These are phyloP conservation scores for Stemphylium beticola DNA, from an alignment of 2,329 filamentous ascomycete genomes.

Conservation along the genomic window DNA sequence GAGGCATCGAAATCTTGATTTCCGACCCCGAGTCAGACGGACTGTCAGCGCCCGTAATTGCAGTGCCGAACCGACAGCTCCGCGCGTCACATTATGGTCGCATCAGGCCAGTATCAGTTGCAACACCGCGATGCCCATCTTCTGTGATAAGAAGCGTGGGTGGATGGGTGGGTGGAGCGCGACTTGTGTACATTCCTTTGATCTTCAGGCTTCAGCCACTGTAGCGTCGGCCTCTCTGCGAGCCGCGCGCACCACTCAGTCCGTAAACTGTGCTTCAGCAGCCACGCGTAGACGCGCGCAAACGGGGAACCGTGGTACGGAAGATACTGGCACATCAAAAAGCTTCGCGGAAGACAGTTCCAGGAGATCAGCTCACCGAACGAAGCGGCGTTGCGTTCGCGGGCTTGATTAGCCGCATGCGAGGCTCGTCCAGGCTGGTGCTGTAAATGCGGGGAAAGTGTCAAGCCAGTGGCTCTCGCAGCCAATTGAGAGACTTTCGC, in stretches of 20 bases:
- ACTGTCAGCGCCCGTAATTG: background rate
- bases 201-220: constrained; percentile 27
- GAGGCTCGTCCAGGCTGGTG: constrained; percentile 14
- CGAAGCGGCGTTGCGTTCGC: background rate
- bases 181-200: constrained; percentile 18
- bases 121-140: too few species aligned
- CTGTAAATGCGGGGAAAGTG: constrained; percentile 42
- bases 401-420: constrained; percentile 30
- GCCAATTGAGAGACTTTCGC: constrained; percentile 22
- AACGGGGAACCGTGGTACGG: constrained; percentile 7
- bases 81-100: background rate
- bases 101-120: too few species aligned
- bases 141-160: constrained; percentile 12
- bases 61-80: background rate
- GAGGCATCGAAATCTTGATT: constrained; percentile 9
- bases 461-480: constrained; percentile 16
- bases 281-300: constrained; percentile 20
- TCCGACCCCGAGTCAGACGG: background rate
- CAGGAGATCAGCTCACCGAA: constrained; percentile 7
- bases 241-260: constrained; percentile 3
- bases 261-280: constrained; percentile 6
- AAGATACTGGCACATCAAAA: constrained; percentile 5
- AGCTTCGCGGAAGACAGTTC: background rate
- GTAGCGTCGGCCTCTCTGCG: constrained; percentile 9
- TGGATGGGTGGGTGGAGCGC: constrained; percentile 12